Base-by-base conservation (phyloP, 148 eudicot genomes). In the Heliamphora exappendiculata region DNA sequence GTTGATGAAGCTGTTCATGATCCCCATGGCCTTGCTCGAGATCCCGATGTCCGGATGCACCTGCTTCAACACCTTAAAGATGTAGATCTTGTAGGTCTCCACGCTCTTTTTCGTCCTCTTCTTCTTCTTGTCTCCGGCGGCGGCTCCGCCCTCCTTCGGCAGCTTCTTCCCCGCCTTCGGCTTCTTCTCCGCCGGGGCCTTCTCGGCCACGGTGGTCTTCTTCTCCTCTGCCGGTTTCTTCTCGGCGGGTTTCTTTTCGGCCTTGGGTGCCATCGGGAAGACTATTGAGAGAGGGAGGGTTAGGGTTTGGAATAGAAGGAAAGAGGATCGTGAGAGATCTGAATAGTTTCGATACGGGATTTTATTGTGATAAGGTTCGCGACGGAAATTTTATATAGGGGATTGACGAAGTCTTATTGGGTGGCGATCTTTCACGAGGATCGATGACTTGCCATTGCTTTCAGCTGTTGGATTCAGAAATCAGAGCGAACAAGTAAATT, bases 1-100 rank as follows among this genome's bases (percentile, higher is more conserved):
- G 53, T 82, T 85, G 73, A 85, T 82, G 67, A 85, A 85, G 53
- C 80, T 82, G 82, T 85, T 85, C 88, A 85, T 82, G 19, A 85
- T 82, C 12, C 85, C 83, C 87, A 85, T 85, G 3, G 88, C 88
- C 83, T 85, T 85, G 85, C 86, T 80, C 5, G 86, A 85, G 41
- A 85, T 85, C 10, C 88, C 85, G 39, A 85, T 82, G 31, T 85
- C 87, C 0, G 85, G 87, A 34, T 85, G 87, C 0, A 85, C 88
- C 79, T 85, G 86, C 58, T 85, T 85, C 73, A 85, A 72, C 0
- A 85, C 86, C 82, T 85, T 85, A 79, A 86, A 86, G 28, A 86
- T 72, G 76, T 85, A 85, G 29, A 85, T 82, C 84, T 85, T 85
- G 82, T 85, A 85, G 4, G 88, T 85, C 70, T 85, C 88, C 1